A percentile compares a stretch with the other conserved stretches of the same genome.
phyloP scores from a whole-genome alignment of 2,329 filamentous ascomycete genomes.

The Conoideocrella luteorostrata region DNA sequence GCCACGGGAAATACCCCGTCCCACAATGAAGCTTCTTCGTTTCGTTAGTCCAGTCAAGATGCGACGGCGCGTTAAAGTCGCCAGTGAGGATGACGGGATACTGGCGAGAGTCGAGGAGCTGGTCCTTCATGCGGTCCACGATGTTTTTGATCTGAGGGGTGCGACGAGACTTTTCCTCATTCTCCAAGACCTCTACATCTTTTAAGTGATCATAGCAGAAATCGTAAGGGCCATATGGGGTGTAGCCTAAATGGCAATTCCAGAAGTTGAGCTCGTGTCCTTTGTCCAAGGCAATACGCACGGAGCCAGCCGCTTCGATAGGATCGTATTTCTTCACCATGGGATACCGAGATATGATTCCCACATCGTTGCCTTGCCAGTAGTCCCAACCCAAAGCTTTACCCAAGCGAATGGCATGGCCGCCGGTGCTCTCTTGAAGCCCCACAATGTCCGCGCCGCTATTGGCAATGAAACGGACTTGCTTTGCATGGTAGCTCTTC shows the following conservation, averaged over 20 bases:
- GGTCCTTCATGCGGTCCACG: conserved; percentile 24
- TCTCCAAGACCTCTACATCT: conserved; percentile 24
- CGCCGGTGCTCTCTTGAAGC: conserved; percentile 28
- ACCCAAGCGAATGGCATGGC: conserved; percentile 25
- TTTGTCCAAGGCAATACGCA: conserved; percentile 27
- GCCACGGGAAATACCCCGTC: conserved; percentile 28
- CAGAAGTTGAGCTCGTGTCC: conserved; percentile 26
- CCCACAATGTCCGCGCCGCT: conserved; percentile 28
- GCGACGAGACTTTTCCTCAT: conserved; percentile 30
- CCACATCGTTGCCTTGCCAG: conserved; percentile 25
- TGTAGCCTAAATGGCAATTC: conserved; percentile 28
- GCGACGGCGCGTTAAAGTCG: conserved; percentile 38
- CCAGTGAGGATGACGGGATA: conserved; percentile 30
- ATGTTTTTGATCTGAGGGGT: conserved; percentile 31
- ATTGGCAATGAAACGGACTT: conserved; percentile 27
- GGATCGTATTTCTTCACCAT: conserved; percentile 22
- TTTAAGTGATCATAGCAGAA: conserved; percentile 32
- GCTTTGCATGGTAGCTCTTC: conserved; percentile 32
- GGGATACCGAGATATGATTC: conserved; percentile 32
- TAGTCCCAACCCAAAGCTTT: conserved; percentile 31
- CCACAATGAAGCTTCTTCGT: conserved; percentile 29
- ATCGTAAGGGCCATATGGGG: conserved; percentile 37
- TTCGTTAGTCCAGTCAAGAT: conserved; percentile 33
- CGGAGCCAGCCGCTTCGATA: conserved; percentile 22
- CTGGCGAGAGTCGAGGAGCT: conserved; percentile 23